Percentiles rank a stretch among this genome's conserved stretches.
phyloP scores from a whole-genome alignment of 805 yeast genomes.

The Candida saitoana region DNA sequence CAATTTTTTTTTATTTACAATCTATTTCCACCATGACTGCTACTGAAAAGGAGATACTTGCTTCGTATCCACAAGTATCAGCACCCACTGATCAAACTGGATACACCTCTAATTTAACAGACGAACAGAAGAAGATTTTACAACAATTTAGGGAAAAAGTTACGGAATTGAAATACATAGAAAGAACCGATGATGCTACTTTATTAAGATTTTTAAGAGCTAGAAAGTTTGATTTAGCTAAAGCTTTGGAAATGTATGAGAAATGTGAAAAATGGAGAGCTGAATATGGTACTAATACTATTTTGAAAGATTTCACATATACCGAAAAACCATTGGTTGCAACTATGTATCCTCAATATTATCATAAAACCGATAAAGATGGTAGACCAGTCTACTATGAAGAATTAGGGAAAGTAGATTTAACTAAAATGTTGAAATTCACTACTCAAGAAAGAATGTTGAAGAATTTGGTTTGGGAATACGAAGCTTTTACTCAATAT shows the following conservation, averaged over 20 bases:
- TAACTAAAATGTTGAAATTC: constrained; percentile 86
- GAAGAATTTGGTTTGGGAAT: constrained; percentile 95
- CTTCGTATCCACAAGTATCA: constrained; percentile 67
- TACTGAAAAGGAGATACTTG: constrained; percentile 37
- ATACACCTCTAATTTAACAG: constrained; percentile 74
- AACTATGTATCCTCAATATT: constrained; percentile 89
- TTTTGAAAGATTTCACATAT: constrained; percentile 83
- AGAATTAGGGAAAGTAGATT: constrained; percentile 87
- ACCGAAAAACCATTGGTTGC: constrained; percentile 92
- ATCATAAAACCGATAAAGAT: constrained; percentile 94
- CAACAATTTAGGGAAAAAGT: constrained; percentile 56
- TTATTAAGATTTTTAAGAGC: constrained; percentile 86
- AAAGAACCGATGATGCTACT: constrained; percentile 83
- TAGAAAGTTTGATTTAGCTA: constrained; percentile 81
- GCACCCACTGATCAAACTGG: constrained; percentile 67
- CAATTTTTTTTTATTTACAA: background rate
- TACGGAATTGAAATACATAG: constrained; percentile 60
- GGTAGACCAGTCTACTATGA: constrained; percentile 96
- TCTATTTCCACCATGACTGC: constrained; percentile 13
- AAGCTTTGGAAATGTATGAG: constrained; percentile 77
- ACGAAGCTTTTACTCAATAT: constrained; percentile 79
- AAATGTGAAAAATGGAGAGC: constrained; percentile 91
- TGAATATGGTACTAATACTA: constrained; percentile 81
- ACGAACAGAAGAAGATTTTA: constrained; percentile 59
- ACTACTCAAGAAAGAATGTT: constrained; percentile 96